A percentile compares a stretch with the other conserved stretches of the same genome.
Evolutionary conservation across 805 yeast species (phyloP).

Genomic region (Ogataea ramenticola): DNA sequence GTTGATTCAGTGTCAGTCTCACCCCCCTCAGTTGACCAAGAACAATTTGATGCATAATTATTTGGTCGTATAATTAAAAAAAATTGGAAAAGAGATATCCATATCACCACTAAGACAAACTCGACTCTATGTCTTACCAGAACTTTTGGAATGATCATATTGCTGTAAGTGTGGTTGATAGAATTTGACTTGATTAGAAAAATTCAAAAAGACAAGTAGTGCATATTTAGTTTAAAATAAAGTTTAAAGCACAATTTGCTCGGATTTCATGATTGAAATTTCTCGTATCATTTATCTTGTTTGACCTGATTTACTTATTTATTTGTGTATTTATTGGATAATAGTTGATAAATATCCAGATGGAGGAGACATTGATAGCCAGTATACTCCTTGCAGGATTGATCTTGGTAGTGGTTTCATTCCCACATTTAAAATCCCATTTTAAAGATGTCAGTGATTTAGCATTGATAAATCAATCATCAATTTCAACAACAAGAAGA

Average conservation of each 20-base stretch:
- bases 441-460: constrained; percentile 50
- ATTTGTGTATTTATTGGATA: too few relatives aligned
- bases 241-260: too few relatives aligned
- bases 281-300: too few relatives aligned
- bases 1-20: background rate
- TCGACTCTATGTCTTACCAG: background rate
- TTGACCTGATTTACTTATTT: too few relatives aligned
- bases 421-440: constrained; percentile 22
- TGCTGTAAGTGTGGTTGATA: too few relatives aligned
- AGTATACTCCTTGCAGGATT: background rate
- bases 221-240: too few relatives aligned
- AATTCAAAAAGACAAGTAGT: too few relatives aligned
- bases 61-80: background rate
- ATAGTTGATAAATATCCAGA: background rate
- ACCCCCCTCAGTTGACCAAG: background rate
- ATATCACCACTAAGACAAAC: background rate
- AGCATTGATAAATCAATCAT: constrained; percentile 58
- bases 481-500: constrained; percentile 55
- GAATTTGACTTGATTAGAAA: too few relatives aligned
- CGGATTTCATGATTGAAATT: too few relatives aligned
- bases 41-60: background rate
- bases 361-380: background rate
- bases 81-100: background rate
- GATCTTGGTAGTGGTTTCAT: constrained; percentile 9
- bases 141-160: background rate